Base-by-base conservation (phyloP, 2,329 filamentous ascomycete species). In the Xylogone sp. region DNA sequence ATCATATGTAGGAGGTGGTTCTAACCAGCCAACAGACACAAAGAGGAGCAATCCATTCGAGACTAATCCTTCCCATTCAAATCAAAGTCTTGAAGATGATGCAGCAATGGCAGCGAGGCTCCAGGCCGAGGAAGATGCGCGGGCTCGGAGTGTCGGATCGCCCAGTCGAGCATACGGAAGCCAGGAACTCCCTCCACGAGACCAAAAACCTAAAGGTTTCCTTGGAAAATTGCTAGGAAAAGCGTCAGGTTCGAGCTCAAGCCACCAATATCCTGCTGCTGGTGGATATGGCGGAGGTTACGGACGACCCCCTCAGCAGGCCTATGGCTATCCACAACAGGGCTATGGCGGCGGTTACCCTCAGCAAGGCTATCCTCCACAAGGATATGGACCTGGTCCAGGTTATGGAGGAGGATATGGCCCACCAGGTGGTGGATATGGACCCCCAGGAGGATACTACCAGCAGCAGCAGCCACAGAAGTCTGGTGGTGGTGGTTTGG, bases 111-210 rank as follows among this genome's bases (percentile, higher is more conserved):
- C 92, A 7, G 79, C 88, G 42, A 81, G 84, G 64, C 74, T 96
- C 42, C 92, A 96, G 68, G 87, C 87, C 43, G 88, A 96, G 69
- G 91, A 96, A 69, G 79, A 96, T 57, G 82, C 83, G 5, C 80
- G 82, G 43, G 77, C 76, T 16, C 56, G 61, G 60, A 47, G 27
- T 43, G 54, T 13, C 46, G 53, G 9, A 56, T 49, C 39, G 54
- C 57, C 10, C 54, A 56, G 53, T 50, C 56, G 42, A 13, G 59
- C 59, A 49, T 65, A 63, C 49, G 51, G 52, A 21, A 60, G 57
- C 13, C 58, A 62, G 19, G 65, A 68, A 21, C 71, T 79, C 56
- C 68, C 78, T 19, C 74, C 76, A 18, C 67, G 77, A 16, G 62
- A 63, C 52, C 63, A 65, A 47, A 74, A 73, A 60, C 68, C 68